Evolutionary conservation across 148 eudicot genomes (phyloP).

Genomic region (Oxyria digyna): DNA sequence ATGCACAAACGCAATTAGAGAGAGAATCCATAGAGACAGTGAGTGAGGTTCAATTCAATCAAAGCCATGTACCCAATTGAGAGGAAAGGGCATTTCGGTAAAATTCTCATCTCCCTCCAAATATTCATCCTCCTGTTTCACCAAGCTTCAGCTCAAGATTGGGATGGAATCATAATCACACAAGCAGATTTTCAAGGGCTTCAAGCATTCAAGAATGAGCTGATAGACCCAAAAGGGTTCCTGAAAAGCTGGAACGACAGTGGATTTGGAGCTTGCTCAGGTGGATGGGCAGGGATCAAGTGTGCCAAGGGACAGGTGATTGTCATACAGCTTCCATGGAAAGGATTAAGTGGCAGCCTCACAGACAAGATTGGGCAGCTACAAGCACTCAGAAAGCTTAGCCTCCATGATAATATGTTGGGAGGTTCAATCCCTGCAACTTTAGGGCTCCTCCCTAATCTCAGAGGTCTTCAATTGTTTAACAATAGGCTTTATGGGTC

Average conservation of each 20-base stretch:
- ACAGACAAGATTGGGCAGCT: slow-evolving; percentile 50
- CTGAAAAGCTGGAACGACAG: slow-evolving; percentile 61
- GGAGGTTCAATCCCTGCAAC: slow-evolving; percentile 52
- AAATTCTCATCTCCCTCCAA: slow-evolving; percentile 9
- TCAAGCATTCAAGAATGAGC: slow-evolving; percentile 57
- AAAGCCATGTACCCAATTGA: background rate
- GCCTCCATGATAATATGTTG: slow-evolving; percentile 66
- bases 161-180: slow-evolving; percentile 73
- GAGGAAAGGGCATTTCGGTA: background rate
- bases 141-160: slow-evolving; percentile 22
- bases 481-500: slow-evolving; percentile 59
- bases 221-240: slow-evolving; percentile 59
- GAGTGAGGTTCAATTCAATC: background rate
- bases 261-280: slow-evolving; percentile 63
- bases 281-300: slow-evolving; percentile 72
- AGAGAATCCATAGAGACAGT: background rate
- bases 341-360: slow-evolving; percentile 45
- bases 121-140: slow-evolving; percentile 14
- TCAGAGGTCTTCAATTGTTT: slow-evolving; percentile 69
- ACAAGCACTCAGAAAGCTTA: slow-evolving; percentile 68
- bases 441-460: slow-evolving; percentile 55
- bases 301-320: slow-evolving; percentile 88
- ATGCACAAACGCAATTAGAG: background rate
- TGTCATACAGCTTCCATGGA: slow-evolving; percentile 84
- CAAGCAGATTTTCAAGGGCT: slow-evolving; percentile 57